phyloP scores from a whole-genome alignment of 768 basidiomycete species.

The Hypholoma fasciculare region DNA sequence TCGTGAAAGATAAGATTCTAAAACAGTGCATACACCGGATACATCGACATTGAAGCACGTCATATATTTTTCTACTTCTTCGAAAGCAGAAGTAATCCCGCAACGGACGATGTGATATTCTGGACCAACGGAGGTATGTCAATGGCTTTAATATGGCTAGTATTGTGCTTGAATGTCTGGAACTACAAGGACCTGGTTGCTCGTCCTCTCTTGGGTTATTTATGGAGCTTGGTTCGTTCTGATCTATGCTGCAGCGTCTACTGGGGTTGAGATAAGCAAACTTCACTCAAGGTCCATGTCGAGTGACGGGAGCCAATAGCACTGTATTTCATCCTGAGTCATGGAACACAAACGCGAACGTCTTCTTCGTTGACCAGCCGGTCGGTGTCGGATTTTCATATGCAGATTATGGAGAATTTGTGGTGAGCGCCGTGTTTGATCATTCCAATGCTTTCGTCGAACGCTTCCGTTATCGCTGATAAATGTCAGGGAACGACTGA shows the following conservation, averaged over 20 bases:
- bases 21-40: constrained; percentile 58
- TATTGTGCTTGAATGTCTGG: background rate
- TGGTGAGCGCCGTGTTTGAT: constrained; percentile 34
- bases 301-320: constrained; percentile 49
- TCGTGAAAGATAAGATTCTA: background rate
- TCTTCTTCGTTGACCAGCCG: constrained; percentile 66
- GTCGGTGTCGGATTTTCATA: constrained; percentile 64
- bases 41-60: constrained; percentile 61
- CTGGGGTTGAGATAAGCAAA: constrained; percentile 5
- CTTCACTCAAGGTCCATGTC: constrained; percentile 58
- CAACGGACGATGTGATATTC: constrained; percentile 59
- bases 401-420: constrained; percentile 61
- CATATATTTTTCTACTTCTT: constrained; percentile 80
- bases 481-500: constrained; percentile 53
- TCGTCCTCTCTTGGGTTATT: constrained; percentile 59
- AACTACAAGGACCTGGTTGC: constrained; percentile 38
- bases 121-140: constrained; percentile 49
- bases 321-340: constrained; percentile 57
- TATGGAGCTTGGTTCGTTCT: constrained; percentile 67
- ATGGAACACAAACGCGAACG: constrained; percentile 69
- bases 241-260: background rate
- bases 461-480: background rate
- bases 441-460: background rate
- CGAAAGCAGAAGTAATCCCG: constrained; percentile 62
- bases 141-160: background rate